Evolutionary conservation across 2,329 filamentous ascomycete species (phyloP).

Genomic region (Polytolypa hystricis): DNA sequence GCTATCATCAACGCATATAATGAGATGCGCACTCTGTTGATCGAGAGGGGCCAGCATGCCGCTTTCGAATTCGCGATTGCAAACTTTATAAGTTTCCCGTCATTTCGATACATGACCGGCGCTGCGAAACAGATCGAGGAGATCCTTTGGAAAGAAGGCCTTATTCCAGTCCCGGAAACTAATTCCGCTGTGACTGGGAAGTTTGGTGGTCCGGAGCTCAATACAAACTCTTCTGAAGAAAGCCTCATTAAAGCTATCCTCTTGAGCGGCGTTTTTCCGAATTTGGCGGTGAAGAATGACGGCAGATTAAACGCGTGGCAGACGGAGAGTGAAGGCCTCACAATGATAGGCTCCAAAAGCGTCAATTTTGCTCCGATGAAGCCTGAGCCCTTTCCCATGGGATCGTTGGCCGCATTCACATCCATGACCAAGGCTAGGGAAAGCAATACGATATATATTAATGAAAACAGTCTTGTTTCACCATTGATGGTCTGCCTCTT

Average conservation of each 20-base stretch:
- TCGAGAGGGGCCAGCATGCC: slow-evolving; percentile 18
- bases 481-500: slow-evolving; percentile 19
- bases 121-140: slow-evolving; percentile 28
- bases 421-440: neutral
- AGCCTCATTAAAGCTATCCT: slow-evolving; percentile 38
- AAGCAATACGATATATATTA: neutral
- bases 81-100: slow-evolving; percentile 25
- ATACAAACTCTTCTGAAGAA: slow-evolving; percentile 34
- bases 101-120: slow-evolving; percentile 26
- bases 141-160: slow-evolving; percentile 24
- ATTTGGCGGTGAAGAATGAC: slow-evolving; percentile 26
- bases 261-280: slow-evolving; percentile 35
- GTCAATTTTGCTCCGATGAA: neutral
- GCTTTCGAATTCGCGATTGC: slow-evolving; percentile 22
- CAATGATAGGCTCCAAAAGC: slow-evolving; percentile 18
- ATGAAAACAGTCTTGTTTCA: slow-evolving; percentile 12
- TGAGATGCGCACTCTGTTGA: slow-evolving; percentile 24
- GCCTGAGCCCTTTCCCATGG: neutral
- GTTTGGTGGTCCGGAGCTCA: slow-evolving; percentile 27
- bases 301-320: slow-evolving; percentile 11
- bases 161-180: slow-evolving; percentile 19
- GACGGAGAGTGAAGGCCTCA: slow-evolving; percentile 17
- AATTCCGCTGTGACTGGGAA: slow-evolving; percentile 5
- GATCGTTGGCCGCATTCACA: neutral
- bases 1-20: slow-evolving; percentile 34